Evolutionary conservation across 2,329 filamentous ascomycete species (phyloP).

Genomic region (Coccinonectria pachysandricola): DNA sequence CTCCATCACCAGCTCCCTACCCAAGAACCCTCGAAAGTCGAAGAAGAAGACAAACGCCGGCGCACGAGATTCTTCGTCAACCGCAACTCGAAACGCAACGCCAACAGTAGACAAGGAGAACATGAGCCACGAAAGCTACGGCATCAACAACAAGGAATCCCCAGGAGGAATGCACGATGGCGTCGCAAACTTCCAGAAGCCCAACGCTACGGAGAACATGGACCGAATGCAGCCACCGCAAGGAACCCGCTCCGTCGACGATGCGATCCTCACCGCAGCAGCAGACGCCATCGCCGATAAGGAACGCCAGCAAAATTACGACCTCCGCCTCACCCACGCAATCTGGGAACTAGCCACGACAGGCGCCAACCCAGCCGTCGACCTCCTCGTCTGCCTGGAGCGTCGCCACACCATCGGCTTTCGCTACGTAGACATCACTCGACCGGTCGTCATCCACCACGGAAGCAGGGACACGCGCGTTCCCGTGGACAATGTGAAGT

Average conservation of each 20-base stretch:
- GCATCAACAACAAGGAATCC: constrained; percentile 18
- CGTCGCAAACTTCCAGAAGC: constrained; percentile 14
- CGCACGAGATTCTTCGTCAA: constrained; percentile 25
- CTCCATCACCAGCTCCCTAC: constrained; percentile 68
- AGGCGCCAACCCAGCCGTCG: constrained; percentile 86
- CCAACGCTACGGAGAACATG: constrained; percentile 36
- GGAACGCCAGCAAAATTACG: constrained; percentile 66
- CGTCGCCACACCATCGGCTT: constrained; percentile 87
- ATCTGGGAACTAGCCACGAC: constrained; percentile 92
- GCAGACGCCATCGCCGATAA: constrained; percentile 55
- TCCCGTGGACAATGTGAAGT: constrained; percentile 87
- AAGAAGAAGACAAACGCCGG: constrained; percentile 47
- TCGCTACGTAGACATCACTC: constrained; percentile 90
- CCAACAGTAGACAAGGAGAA: constrained; percentile 42
- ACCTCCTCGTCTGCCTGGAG: constrained; percentile 86
- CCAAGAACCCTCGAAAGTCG: constrained; percentile 50
- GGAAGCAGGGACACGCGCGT: constrained; percentile 84
- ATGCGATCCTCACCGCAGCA: constrained; percentile 36
- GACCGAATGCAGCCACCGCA: constrained; percentile 31
- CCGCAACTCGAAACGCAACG: constrained; percentile 25
- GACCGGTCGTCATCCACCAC: constrained; percentile 87
- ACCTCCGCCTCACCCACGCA: constrained; percentile 75
- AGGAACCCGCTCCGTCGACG: constrained; percentile 15
- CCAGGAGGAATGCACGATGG: too few species aligned
- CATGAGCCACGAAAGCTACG: constrained; percentile 17